These are phyloP conservation scores for Plasmodium vivax DNA, from an alignment of 169 alveolate genomes.

Conservation along the genomic window DNA sequence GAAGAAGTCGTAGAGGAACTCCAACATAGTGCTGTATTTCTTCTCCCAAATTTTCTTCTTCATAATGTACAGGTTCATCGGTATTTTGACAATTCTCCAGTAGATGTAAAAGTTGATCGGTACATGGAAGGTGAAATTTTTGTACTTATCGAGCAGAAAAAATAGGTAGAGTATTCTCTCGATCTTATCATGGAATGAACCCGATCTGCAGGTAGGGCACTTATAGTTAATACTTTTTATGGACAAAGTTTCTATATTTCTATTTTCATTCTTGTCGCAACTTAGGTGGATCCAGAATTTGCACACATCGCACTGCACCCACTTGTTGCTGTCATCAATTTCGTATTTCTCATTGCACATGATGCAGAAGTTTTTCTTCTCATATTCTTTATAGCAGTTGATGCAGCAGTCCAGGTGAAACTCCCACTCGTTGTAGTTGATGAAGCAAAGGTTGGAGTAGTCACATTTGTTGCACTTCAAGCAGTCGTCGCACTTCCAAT, in stretches of 20 bases:
- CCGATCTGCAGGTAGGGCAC: slow-evolving; percentile 82
- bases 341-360: slow-evolving; percentile 81
- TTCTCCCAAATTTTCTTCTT: slow-evolving; percentile 78
- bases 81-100: slow-evolving; percentile 85
- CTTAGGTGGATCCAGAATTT: slow-evolving; percentile 87
- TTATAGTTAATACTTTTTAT: slow-evolving; percentile 73
- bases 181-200: slow-evolving; percentile 75
- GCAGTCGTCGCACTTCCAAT: slow-evolving; percentile 86
- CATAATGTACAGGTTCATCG: slow-evolving; percentile 82
- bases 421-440: slow-evolving; percentile 86
- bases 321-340: slow-evolving; percentile 59
- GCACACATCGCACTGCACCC: slow-evolving; percentile 89
- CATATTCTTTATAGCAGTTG: slow-evolving; percentile 80
- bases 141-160: slow-evolving; percentile 77
- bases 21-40: slow-evolving; percentile 72
- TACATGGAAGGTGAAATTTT: slow-evolving; percentile 82
- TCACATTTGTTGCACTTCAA: slow-evolving; percentile 84
- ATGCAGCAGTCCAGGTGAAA: slow-evolving; percentile 79
- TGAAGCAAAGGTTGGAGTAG: slow-evolving; percentile 76
- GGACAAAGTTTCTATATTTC: slow-evolving; percentile 75
- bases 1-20: slow-evolving; percentile 78
- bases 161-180: slow-evolving; percentile 79
- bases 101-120: slow-evolving; percentile 79
- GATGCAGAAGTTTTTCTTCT: slow-evolving; percentile 82
- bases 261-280: slow-evolving; percentile 81